phyloP scores from a whole-genome alignment of 139 green algal genomes.

The Chlamydomonas sp. region DNA sequence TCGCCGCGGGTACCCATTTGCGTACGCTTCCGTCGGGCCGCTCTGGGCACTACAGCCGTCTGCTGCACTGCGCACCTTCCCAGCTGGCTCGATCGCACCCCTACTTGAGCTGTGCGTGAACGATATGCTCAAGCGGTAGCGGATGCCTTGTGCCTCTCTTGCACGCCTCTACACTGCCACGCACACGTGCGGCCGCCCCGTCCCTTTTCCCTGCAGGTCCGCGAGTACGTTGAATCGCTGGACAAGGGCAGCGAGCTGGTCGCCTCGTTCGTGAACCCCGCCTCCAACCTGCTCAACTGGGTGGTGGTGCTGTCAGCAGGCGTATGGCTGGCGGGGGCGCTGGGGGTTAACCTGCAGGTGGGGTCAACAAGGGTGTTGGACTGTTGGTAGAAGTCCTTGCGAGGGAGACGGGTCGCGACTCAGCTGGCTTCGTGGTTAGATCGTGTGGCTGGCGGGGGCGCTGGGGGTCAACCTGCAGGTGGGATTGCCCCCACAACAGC shows the following conservation, averaged over 20 bases:
- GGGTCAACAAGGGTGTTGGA: too few species aligned
- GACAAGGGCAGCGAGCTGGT: slow-evolving; percentile 25
- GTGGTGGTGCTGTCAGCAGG: slow-evolving; percentile 11
- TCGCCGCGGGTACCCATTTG: too few species aligned
- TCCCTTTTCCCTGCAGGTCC: not conserved
- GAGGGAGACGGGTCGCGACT: not conserved
- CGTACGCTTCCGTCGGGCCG: too few species aligned
- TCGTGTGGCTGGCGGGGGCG: not conserved
- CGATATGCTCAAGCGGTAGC: too few species aligned
- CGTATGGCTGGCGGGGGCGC: not conserved
- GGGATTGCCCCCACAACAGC: not conserved
- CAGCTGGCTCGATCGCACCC: too few species aligned
- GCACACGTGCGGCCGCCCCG: too few species aligned
- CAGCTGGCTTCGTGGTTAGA: too few species aligned
- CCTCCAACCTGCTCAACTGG: slow-evolving; percentile 46
- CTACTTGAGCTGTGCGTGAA: too few species aligned
- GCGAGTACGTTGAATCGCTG: not conserved
- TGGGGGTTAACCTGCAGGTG: slow-evolving; percentile 41
- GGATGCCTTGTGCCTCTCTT: too few species aligned
- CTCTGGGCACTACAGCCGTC: too few species aligned
- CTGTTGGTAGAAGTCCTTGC: not conserved
- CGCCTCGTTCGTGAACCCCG: slow-evolving; percentile 31
- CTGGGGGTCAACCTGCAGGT: slow-evolving; percentile 41
- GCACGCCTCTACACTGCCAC: too few species aligned
- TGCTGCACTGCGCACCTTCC: too few species aligned